These are phyloP conservation scores for Uromyces viciae-fabae DNA, from an alignment of 1,284 basidiomycete genomes.

Conservation along the genomic window DNA sequence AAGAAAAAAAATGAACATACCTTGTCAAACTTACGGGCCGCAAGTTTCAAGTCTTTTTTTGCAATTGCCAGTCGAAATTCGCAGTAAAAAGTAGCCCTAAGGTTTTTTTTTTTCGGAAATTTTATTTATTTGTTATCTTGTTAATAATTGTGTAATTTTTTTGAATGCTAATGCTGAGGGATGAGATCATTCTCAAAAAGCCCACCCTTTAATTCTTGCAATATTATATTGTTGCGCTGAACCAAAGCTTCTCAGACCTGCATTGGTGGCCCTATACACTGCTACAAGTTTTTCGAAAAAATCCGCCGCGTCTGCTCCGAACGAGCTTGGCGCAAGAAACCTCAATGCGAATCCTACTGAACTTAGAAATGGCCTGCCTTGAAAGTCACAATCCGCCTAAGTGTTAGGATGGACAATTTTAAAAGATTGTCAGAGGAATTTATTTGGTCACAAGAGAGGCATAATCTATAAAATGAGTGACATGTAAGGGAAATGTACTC, in stretches of 20 bases:
- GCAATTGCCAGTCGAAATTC: conserved; percentile 6
- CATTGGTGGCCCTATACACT: not conserved
- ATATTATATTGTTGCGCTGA: not conserved
- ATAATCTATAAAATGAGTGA: not conserved
- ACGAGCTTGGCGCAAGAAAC: not conserved
- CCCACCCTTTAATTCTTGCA: conserved; percentile 19
- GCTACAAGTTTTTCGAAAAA: not conserved
- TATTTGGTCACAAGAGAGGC: no score
- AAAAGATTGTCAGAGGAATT: not conserved
- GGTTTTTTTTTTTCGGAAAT: no score
- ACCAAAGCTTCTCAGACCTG: conserved; percentile 2
- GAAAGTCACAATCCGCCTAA: not conserved
- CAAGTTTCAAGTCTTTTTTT: not conserved
- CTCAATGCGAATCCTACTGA: conserved; percentile 1
- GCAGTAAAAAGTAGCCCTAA: not conserved
- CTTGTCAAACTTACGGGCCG: not conserved
- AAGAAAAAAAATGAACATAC: no score
- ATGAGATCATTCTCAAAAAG: not conserved
- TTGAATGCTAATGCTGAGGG: no score
- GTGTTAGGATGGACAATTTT: not conserved
- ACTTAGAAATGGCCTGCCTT: not conserved
- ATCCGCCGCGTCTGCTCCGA: not conserved
- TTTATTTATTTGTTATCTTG: not conserved
- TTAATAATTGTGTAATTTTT: not conserved
- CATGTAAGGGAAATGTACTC: not conserved